A percentile compares a stretch with the other conserved stretches of the same genome.
Conservation (phyloP, 441 rosid genomes). For the Gossypium aridum region DNA sequence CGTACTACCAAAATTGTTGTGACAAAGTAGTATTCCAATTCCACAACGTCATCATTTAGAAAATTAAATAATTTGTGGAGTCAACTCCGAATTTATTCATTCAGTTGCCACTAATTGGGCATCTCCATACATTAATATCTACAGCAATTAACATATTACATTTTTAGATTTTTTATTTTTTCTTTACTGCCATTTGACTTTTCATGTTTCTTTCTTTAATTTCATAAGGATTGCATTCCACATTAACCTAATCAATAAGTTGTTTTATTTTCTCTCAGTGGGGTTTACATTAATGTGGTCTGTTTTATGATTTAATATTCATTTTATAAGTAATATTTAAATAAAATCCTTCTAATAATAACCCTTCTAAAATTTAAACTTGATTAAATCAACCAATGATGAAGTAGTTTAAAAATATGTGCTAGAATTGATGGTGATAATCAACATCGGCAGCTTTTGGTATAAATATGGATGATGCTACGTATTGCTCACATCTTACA, state of each 20-base stretch:
- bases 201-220: background rate
- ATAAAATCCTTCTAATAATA: too few relatives aligned
- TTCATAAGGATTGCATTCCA: too few relatives aligned
- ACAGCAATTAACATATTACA: background rate
- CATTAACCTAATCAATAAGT: too few relatives aligned
- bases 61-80: background rate
- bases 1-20: background rate
- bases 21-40: conserved; percentile 16
- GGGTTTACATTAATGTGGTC: too few relatives aligned
- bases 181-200: too few relatives aligned
- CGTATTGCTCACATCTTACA: conserved; percentile 16
- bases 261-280: background rate
- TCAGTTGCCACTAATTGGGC: conserved; percentile 14
- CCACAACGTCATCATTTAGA: conserved; percentile 9
- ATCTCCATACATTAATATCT: background rate
- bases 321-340: too few relatives aligned
- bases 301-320: too few relatives aligned
- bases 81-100: conserved; percentile 28
- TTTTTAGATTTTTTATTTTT: conserved; percentile 4
- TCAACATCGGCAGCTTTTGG: conserved; percentile 31
- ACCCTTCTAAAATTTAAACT: too few relatives aligned
- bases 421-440: background rate
- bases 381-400: too few relatives aligned
- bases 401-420: background rate
- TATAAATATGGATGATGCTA: background rate